Base-by-base conservation (phyloP, 768 basidiomycete species). In the Porpolomopsis calyptriformis region DNA sequence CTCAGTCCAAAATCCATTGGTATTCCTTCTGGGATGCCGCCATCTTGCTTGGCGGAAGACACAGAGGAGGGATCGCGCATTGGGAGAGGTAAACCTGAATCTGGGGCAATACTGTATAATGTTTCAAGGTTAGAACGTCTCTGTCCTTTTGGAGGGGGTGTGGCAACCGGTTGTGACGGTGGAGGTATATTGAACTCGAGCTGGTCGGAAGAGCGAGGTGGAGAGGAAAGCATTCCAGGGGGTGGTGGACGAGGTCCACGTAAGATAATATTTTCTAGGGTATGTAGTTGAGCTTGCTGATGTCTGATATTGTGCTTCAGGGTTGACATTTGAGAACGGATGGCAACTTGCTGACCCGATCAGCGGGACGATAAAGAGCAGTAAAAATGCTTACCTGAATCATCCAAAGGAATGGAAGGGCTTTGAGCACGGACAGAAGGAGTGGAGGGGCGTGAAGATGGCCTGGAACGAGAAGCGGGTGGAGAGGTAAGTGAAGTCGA, bases 271-370 rank as follows among this genome's bases (percentile, higher is more conserved):
- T 69, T 83, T 60, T 89, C 86, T 43, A 88, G 73, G 31, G 57
- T 69, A 53, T 80, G 74, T 27, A 87, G 61, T 54, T 88, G 84
- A 16, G 85, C 85, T 67, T 87, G 84, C 57, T 89, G 83, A 55
- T 88, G 85, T 50, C 86, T 69, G 55, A 89, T 89, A 58, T 72
- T 77, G 60, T 89, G 86, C 64, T 82, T 87, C 57, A 89, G 65
- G 33, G 79, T 80, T 53, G 84, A 85, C 64, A 89, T 80, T 49
- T 88, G 85, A 54, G 77, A 80, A 46, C 86, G 77, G 44, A 87
- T 70, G 51, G 78, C 74, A 57, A 87, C 86, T 89, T 55, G 14
- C 23, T 41, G 26, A n/a, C 24, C 3, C 14, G 27, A 50, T 49
- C 45, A 47, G 39, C 51, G 52, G 46, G 52, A 51, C 58, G 55